Conservation (phyloP, 768 basidiomycete species). For the Coprinopsis sp. region DNA sequence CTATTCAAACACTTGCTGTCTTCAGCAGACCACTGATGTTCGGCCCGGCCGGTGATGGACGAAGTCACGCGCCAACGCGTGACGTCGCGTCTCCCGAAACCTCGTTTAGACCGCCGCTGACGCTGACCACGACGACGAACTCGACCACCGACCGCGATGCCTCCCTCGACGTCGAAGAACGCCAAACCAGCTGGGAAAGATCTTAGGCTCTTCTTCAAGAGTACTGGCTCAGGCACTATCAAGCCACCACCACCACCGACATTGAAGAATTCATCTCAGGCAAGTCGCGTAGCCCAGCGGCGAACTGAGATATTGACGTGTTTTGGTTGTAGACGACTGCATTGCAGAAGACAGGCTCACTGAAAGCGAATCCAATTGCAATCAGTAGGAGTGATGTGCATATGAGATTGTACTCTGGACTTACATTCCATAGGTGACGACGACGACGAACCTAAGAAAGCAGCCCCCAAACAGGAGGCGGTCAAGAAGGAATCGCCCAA, state of each 20-base stretch:
- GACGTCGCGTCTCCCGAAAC: neutral
- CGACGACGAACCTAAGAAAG: neutral
- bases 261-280: neutral
- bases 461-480: no score
- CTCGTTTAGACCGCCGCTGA: no score
- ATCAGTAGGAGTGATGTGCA: no score
- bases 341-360: neutral
- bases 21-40: no score
- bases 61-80: neutral
- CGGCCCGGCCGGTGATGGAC: neutral
- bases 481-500: no score
- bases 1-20: no score
- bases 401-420: no score
- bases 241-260: neutral
- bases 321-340: no score
- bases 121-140: no score
- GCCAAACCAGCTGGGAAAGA: slow-evolving; percentile 29
- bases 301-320: neutral
- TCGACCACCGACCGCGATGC: neutral
- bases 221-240: neutral
- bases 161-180: slow-evolving; percentile 7
- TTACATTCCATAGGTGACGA: neutral
- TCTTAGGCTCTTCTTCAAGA: slow-evolving; percentile 34
- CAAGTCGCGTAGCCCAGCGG: no score
- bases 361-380: neutral